Base-by-base conservation (phyloP, 108 stramenopile species). In the Stephanodiscus triporus region DNA sequence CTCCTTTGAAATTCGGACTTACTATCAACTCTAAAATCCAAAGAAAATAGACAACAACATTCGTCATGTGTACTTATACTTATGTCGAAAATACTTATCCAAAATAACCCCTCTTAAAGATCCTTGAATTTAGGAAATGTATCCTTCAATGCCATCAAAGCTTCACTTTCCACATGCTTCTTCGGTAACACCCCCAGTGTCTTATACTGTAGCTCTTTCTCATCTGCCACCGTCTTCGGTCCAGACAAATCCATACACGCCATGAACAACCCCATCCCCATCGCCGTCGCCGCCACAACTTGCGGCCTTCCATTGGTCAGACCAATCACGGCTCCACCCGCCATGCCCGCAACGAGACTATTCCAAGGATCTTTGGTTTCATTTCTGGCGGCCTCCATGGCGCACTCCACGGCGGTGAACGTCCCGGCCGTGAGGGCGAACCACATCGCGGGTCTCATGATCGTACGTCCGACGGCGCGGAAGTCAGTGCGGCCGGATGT, bases 211-310 rank as follows among this genome's bases (percentile, higher is more conserved):
- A 80, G 69, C 38, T 48, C 36, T 16, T 50, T 50, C 30, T 74
- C 76, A 72, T 79, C 68, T 64, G 42, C 58, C 22, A 77, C 82
- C 9, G 82, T 75, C 32, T 45, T 66, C 0, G 58, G 38, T 29
- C 78, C 73, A 26, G 82, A 73, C 58, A 79, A 37, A 73, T 83
- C 82, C 60, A 83, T 10, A 20, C 74, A 73, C 38, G 73, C 66
- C 76, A 83, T 83, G 29, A 83, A 79, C 17, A 83, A 48, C 22
- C 82, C 82, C 54, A 69, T 73, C 9, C 63, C 82, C 54, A 83
- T 65, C 5, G 82, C 73, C 37, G 78, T 69, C 22, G 77, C 69
- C 29, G 72, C 69, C 9, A 79, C 55, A 65, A 79, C 75, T 22
- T 78, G 70, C 17, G 78, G 78, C 34, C 73, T 61, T 42, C 77